Evolutionary conservation across 345 rosid species (phyloP), one percentile per base, ranked within the genome.

Genomic region (Erysimum cheiranthoides): DNA sequence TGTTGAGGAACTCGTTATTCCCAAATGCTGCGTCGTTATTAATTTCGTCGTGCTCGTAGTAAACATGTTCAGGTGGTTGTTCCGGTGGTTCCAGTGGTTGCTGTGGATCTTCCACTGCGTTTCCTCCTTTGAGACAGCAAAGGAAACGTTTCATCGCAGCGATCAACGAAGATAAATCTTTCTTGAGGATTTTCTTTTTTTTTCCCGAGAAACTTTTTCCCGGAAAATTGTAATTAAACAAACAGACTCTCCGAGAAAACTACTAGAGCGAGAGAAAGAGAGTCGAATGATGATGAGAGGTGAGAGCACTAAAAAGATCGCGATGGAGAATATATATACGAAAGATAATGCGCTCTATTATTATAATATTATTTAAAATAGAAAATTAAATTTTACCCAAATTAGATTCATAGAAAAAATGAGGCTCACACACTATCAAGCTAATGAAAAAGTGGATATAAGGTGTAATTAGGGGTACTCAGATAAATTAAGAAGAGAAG

Each of bases 181-280:
- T 21, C 25, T 21, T 21, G 25, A 21, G 36, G 11, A 36, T 59
- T 61, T 60, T 66, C 35, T 63, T 63, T 11, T 49, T 6, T n/a
- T 49, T 66, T 46, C 43, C 47, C 65, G 57, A 43, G 58, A 65
- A 73, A 65, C 17, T 8, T 46, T 65, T 66, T 25, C 38, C 73
- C 50, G 57, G 45, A 10, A 31, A 73, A 49, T 49, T 49, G 53
- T 58, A 60, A 62, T 75, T 59, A 67, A 67, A 38, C 39, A 21
- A 21, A 21, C 25, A 54, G 60, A 47, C 6, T 71, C 69, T 73
- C 70, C 34, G 36, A 61, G 47, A 40, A 50, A 42, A 53, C n/a
- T 31, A 53, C n/a, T 31, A 53, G 58, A 52, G 47, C 52, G 56
- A 36, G 62, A 69, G 17, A 5, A 9, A 45, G 40, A 38, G 69